Evolutionary conservation across 108 stramenopile species (phyloP).

Genomic region (Parietichytrium sp.): DNA sequence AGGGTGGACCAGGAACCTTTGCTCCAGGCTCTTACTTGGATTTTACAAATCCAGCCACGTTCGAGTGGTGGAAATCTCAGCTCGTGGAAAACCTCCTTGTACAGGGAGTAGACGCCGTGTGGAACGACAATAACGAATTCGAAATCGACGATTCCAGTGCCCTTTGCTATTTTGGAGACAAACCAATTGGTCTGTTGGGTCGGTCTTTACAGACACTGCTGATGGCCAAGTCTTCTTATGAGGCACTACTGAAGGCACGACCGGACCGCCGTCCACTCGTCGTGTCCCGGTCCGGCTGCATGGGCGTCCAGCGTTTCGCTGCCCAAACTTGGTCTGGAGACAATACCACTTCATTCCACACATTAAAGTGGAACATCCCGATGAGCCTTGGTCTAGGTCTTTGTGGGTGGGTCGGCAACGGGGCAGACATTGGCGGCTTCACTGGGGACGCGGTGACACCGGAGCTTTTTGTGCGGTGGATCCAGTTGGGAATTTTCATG

Average conservation of each 20-base stretch:
- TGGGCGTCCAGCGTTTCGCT: background rate
- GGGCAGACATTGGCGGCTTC: conserved; percentile 35
- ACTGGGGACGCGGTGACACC: background rate
- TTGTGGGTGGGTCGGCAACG: conserved; percentile 15
- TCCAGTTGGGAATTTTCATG: conserved; percentile 34
- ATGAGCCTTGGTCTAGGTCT: conserved; percentile 23
- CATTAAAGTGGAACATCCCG: conserved; percentile 32
- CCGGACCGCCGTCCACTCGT: background rate
- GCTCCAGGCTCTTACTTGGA: conserved; percentile 24
- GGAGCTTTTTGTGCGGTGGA: conserved; percentile 35
- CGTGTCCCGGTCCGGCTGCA: conserved; percentile 20
- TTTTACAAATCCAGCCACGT: background rate
- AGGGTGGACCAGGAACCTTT: conserved; percentile 38
- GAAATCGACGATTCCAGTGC: conserved; percentile 13
- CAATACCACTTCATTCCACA: conserved; percentile 25
- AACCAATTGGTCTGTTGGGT: background rate
- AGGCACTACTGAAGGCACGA: background rate
- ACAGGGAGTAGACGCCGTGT: conserved; percentile 27
- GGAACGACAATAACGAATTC: conserved; percentile 36
- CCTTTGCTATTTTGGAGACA: background rate
- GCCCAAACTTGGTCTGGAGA: conserved; percentile 37
- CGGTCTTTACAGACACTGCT: conserved; percentile 5
- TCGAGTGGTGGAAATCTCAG: conserved; percentile 21
- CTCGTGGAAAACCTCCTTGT: background rate
- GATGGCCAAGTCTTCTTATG: background rate